A percentile compares a stretch with the other conserved stretches of the same genome.
These are phyloP conservation scores for Salix exigua DNA, from an alignment of 345 rosid species.

Conservation along the genomic window DNA sequence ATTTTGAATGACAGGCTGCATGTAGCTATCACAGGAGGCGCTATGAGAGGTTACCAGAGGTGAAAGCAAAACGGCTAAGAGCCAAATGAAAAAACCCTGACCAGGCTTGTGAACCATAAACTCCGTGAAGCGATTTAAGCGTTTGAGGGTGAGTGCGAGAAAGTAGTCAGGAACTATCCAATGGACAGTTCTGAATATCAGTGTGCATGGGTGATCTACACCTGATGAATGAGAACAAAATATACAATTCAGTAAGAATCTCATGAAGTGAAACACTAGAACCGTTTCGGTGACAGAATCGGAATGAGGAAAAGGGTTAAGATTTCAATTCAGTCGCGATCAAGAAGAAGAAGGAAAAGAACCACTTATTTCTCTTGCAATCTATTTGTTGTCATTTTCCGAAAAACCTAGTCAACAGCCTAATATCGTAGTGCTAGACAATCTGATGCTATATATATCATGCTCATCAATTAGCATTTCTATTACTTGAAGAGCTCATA, in stretches of 20 bases:
- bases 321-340: too few relatives aligned
- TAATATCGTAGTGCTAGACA: too few relatives aligned
- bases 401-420: too few relatives aligned
- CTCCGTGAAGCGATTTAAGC: constrained; percentile 37
- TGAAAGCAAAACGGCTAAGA: constrained; percentile 24
- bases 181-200: constrained; percentile 26
- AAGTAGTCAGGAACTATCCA: constrained; percentile 38
- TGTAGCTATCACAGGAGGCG: neutral
- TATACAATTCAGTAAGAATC: neutral
- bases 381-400: too few relatives aligned
- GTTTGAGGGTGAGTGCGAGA: neutral
- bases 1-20: neutral
- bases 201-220: constrained; percentile 22
- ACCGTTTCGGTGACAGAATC: too few relatives aligned
- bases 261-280: neutral
- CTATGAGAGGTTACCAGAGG: constrained; percentile 28
- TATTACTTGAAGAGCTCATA: too few relatives aligned
- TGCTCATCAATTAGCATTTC: too few relatives aligned
- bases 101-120: constrained; percentile 42
- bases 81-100: constrained; percentile 32
- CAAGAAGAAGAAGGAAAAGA: too few relatives aligned
- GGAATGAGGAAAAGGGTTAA: too few relatives aligned
- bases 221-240: constrained; percentile 12
- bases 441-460: too few relatives aligned
- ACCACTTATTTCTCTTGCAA: too few relatives aligned